Base-by-base conservation (phyloP, 1,139 yeast genomes). In the Pichia sp. region DNA sequence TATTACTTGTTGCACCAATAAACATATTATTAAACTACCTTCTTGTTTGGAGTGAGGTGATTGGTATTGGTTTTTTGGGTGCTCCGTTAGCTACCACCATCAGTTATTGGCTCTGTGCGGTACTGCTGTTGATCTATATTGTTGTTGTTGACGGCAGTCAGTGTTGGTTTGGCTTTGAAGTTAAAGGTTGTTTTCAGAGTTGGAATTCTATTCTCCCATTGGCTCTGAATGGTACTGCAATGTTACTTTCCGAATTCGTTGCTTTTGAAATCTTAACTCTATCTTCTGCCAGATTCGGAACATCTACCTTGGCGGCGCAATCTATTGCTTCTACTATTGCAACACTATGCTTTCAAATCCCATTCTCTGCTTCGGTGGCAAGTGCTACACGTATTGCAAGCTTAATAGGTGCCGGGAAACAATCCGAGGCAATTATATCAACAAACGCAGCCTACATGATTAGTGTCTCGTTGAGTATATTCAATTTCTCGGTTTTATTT, bases 181-280 rank as follows among this genome's bases (percentile, higher is more conserved):
- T 69, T 30, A 59, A 52, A 45, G 59, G 64, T 1, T 46, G 50
- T 42, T 38, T 68, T 72, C 10, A 70, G 72, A 70, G 62, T 69
- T 47, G 55, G 55, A n/a, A 16, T 4, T 11, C 43, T 13, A 49
- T 49, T 41, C 34, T 52, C 16, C 62, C 67, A 2, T 60, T 75
- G 43, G 76, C 78, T 1, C 57, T 73, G 1, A 76, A 76, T 5
- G 79, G 78, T 8, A 72, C 73, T 13, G 64, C 73, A 47, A 75
- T 75, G 79, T 66, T 75, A 16, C 73, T 72, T 49, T 74, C 77
- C 3, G 79, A 75, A 54, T 74, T 73, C 59, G 59, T 74, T 30
- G 78, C 78, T 0, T 75, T 75, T 60, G 78, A 75, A 54, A 66
- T 74, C 32, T 62, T 75, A 55, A 74, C 78, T 1, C 57, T 75